A percentile compares a stretch with the other conserved stretches of the same genome.
phyloP scores from a whole-genome alignment of 352 stramenopile genomes.

The Pythium coloratum region DNA sequence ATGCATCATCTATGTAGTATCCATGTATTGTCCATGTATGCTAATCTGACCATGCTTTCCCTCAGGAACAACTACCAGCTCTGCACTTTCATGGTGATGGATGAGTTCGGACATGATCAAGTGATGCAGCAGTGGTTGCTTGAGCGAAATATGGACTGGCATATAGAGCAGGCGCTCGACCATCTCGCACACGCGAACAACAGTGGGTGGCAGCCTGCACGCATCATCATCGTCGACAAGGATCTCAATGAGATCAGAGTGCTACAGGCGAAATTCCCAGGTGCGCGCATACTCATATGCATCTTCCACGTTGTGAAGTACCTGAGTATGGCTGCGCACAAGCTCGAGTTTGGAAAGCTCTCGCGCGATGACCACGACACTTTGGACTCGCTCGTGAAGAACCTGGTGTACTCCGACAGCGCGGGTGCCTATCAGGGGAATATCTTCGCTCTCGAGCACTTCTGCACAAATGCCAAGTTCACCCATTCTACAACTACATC shows the following conservation, averaged over 20 bases:
- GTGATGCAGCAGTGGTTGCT: constrained; percentile 15
- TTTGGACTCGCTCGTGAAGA: constrained; percentile 21
- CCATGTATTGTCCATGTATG: not conserved
- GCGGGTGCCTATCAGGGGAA: constrained; percentile 8
- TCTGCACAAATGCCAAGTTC: constrained; percentile 10
- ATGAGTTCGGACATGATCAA: constrained; percentile 7
- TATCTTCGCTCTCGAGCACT: not conserved
- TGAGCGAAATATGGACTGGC: constrained; percentile 13
- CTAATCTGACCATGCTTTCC: not conserved
- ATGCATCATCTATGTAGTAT: not conserved
- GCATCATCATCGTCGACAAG: constrained; percentile 27
- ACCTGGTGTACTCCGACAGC: constrained; percentile 18
- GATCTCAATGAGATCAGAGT: constrained; percentile 23
- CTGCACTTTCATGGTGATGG: constrained; percentile 14
- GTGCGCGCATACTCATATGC: constrained; percentile 14
- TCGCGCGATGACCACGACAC: constrained; percentile 16
- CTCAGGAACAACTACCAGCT: constrained; percentile 19
- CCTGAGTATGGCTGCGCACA: not conserved
- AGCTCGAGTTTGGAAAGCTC: constrained; percentile 23
- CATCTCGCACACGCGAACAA: not conserved
- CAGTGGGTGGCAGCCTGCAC: not conserved
- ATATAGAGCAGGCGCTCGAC: constrained; percentile 10
- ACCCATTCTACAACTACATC: constrained; percentile 24
- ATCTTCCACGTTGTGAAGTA: constrained; percentile 24
- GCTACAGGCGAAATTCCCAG: constrained; percentile 1